Evolutionary conservation across 257 asterid genomes (phyloP).

Genomic region (Salvia miltiorrhiza): DNA sequence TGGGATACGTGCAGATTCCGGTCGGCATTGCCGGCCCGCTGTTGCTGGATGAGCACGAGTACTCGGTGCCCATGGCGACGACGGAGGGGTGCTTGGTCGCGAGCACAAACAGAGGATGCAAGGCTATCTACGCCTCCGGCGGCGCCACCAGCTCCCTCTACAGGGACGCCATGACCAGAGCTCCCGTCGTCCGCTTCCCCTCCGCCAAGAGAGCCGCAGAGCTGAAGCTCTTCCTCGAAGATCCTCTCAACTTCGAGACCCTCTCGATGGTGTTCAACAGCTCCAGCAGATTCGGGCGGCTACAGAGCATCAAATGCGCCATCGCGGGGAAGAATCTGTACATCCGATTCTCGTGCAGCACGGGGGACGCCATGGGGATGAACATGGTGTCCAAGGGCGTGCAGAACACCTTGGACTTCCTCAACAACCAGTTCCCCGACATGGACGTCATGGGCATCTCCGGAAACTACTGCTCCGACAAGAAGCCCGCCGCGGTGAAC

Average conservation of each 20-base stretch:
- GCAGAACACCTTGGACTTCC: constrained; percentile 40
- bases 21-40: constrained; percentile 43
- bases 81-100: constrained; percentile 46
- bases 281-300: constrained; percentile 39
- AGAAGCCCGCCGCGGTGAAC: constrained; percentile 39
- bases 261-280: constrained; percentile 35
- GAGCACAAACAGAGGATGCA: constrained; percentile 42
- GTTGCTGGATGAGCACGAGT: constrained; percentile 29
- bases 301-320: constrained; percentile 37
- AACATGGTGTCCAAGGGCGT: constrained; percentile 43
- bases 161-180: constrained; percentile 37
- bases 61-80: constrained; percentile 41
- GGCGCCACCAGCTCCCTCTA: constrained; percentile 30
- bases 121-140: constrained; percentile 38
- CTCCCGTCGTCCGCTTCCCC: constrained; percentile 34
- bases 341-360: constrained; percentile 37
- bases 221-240: constrained; percentile 29
- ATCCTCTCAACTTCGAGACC: constrained; percentile 33
- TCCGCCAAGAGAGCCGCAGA: constrained; percentile 34
- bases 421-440: constrained; percentile 33
- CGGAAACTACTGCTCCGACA: constrained; percentile 36
- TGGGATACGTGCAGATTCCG: constrained; percentile 41
- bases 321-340: constrained; percentile 39
- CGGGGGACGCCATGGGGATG: constrained; percentile 50
- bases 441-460: constrained; percentile 45